Base-by-base conservation (phyloP, 768 basidiomycete genomes). In the Fibroporia radiculosa region DNA sequence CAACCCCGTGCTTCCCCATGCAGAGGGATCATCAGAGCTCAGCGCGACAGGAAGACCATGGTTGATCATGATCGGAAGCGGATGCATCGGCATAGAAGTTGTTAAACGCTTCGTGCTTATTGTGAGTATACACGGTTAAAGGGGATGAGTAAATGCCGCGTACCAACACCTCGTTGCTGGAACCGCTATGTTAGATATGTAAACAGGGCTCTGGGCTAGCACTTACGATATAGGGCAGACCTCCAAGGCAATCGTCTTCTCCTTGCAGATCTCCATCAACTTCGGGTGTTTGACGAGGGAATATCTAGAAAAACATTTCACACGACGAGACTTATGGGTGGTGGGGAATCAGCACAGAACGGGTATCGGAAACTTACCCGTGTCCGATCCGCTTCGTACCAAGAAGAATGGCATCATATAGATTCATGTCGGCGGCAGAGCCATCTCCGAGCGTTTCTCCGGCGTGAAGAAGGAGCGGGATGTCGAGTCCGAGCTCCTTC, bases 371-470 rank as follows among this genome's bases (percentile, higher is more conserved):
- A 7, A 44, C 62, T 23, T 48, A 84, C 84, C 84, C 87, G 62
- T 91, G 87, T 0, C 87, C 87, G 44, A 89, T 89, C 19, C 85
- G 75, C 56, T 79, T 86, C 7, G 86, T 85, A 11, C 81, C 85
- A 6, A 89, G 66, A 29, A 88, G 65, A 40, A 90, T 77, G 5
- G 86, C 85, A 56, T 90, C 87, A 51, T 83, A 88, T 23, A 89
- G 62, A 56, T 89, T 89, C 40, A 71, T 60, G 47, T 90, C 86
- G n/a, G 80, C 79, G n/a, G 68, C 62, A 3, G 75, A 77, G 6
- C 87, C 87, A 57, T 89, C 87, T 3, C 84, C 82, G 19, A 83
- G 69, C 0, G 86, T 89, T 63, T 89, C 86, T 16, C 87, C 87
- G 0, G 83, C 84, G 53, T 89, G 87, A 53, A 87, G 78, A 36